phyloP scores from a whole-genome alignment of 2,329 filamentous ascomycete species.

The Alternaria ventricosa region DNA sequence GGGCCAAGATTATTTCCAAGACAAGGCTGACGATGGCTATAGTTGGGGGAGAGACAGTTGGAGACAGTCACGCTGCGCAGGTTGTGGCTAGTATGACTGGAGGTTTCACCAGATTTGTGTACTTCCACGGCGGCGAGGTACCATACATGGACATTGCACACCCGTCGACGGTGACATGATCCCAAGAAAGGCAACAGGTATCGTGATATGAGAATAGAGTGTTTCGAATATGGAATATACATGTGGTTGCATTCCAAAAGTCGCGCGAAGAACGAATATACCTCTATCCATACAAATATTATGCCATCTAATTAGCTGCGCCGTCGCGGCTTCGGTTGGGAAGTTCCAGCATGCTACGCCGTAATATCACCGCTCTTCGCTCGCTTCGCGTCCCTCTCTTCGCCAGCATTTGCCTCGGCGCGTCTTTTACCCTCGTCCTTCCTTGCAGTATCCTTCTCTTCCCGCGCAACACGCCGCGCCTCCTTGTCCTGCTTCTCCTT shows the following conservation, averaged over 20 bases:
- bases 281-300: neutral
- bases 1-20: neutral
- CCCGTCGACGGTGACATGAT: no score
- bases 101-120: neutral
- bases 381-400: constrained; percentile 44
- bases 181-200: neutral
- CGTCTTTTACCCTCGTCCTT: constrained; percentile 45
- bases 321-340: neutral
- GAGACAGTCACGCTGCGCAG: neutral
- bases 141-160: no score
- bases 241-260: neutral
- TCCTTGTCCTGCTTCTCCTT: constrained; percentile 74
- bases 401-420: constrained; percentile 35
- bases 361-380: constrained; percentile 32
- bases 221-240: neutral
- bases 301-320: neutral
- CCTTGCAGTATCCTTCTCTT: constrained; percentile 29
- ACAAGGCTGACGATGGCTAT: neutral
- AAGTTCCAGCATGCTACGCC: constrained; percentile 6
- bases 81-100: neutral
- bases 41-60: neutral
- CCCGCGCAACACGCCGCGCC: constrained; percentile 50
- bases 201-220: neutral
- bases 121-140: no score
- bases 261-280: neutral